phyloP scores from a whole-genome alignment of 2,329 filamentous ascomycete genomes.

The Graphilbum fragrans region DNA sequence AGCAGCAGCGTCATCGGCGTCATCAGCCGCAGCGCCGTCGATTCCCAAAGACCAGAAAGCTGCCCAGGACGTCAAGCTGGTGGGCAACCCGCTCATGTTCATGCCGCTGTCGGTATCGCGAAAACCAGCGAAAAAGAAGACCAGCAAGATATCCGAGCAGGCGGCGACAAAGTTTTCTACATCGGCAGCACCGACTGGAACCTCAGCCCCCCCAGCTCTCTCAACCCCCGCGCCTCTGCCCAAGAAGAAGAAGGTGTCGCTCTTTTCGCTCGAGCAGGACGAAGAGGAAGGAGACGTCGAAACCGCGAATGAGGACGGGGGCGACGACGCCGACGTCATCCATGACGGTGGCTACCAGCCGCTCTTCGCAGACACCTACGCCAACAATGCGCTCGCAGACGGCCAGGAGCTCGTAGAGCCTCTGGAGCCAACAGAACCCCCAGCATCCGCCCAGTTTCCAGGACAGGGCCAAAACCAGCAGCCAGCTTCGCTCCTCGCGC shows the following conservation, averaged over 20 bases:
- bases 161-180: neutral
- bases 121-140: slow-evolving; percentile 59
- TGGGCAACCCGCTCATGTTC: slow-evolving; percentile 77
- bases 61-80: slow-evolving; percentile 53
- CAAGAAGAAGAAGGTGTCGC: slow-evolving; percentile 50
- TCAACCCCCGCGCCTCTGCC: slow-evolving; percentile 10
- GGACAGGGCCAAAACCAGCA: neutral
- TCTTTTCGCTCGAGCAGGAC: slow-evolving; percentile 53
- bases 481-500: slow-evolving; percentile 44
- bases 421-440: slow-evolving; percentile 8
- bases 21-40: too few species aligned
- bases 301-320: neutral
- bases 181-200: slow-evolving; percentile 8
- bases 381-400: slow-evolving; percentile 19
- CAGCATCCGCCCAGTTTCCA: too few species aligned
- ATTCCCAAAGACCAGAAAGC: slow-evolving; percentile 44
- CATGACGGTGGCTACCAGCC: slow-evolving; percentile 34
- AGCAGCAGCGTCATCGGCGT: too few species aligned
- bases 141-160: slow-evolving; percentile 12
- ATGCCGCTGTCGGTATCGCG: slow-evolving; percentile 75
- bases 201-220: slow-evolving; percentile 3
- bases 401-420: slow-evolving; percentile 17
- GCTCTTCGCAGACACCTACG: slow-evolving; percentile 26
- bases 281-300: slow-evolving; percentile 21
- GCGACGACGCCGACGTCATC: slow-evolving; percentile 10